Evolutionary conservation across 2,329 filamentous ascomycete genomes (phyloP).

Genomic region (Phialophora chinensis): DNA sequence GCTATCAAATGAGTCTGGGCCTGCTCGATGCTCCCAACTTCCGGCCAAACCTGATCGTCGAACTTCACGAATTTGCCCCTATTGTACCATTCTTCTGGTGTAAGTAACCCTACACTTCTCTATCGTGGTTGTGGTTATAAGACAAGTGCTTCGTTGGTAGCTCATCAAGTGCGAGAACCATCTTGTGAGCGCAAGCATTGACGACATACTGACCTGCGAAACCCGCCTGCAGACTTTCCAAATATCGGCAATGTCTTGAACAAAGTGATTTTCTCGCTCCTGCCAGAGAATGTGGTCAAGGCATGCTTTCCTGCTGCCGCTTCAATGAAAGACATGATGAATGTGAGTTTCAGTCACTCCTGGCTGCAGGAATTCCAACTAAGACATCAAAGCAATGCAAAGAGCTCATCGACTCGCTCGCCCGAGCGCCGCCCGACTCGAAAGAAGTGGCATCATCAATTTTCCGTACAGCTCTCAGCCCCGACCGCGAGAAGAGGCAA

Average conservation of each 20-base stretch:
- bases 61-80: constrained; percentile 16
- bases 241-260: constrained; percentile 18
- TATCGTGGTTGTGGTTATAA: neutral
- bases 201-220: neutral
- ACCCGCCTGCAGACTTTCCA: constrained; percentile 13
- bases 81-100: constrained; percentile 29
- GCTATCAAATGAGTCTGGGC: constrained; percentile 27
- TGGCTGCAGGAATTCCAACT: constrained; percentile 11
- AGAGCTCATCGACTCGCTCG: constrained; percentile 16
- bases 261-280: constrained; percentile 13
- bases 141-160: neutral
- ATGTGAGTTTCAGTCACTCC: neutral
- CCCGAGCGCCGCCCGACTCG: constrained; percentile 15
- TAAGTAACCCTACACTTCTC: neutral
- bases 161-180: too few species aligned
- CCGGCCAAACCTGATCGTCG: constrained; percentile 16
- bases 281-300: constrained; percentile 9
- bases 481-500: constrained; percentile 42
- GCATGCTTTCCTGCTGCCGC: constrained; percentile 8
- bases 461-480: constrained; percentile 36
- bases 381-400: constrained; percentile 23
- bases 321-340: constrained; percentile 14
- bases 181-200: neutral
- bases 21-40: constrained; percentile 22
- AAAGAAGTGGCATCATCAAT: constrained; percentile 40